Conservation (phyloP, 345 rosid genomes). For the Limnanthes douglasii region DNA sequence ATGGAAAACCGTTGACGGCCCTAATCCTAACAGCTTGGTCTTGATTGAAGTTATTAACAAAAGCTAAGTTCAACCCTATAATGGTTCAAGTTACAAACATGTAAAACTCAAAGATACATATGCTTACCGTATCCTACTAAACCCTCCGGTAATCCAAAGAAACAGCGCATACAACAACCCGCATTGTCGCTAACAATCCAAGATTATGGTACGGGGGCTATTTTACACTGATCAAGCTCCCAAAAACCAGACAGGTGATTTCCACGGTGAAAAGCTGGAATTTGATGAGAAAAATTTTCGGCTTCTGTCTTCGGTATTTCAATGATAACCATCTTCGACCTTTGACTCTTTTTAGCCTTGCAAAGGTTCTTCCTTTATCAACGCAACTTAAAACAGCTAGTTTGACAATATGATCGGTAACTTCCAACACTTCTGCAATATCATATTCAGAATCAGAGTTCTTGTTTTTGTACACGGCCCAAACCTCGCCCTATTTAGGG, state of each 20-base stretch:
- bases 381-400: constrained; percentile 13
- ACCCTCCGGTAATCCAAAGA: too few species aligned
- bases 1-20: too few species aligned
- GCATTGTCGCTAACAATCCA: too few species aligned
- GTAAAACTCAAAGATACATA: too few species aligned
- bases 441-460: constrained; percentile 14
- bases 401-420: constrained; percentile 9
- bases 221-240: too few species aligned
- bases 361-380: constrained; percentile 12
- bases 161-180: too few species aligned
- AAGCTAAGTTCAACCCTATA: too few species aligned
- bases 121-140: too few species aligned
- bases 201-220: too few species aligned
- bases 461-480: constrained; percentile 37
- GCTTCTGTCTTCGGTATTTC: constrained; percentile 17
- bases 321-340: constrained; percentile 11
- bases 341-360: constrained; percentile 15
- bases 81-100: too few species aligned
- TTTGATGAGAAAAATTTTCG: constrained; percentile 40
- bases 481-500: constrained; percentile 37
- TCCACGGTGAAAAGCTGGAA: constrained; percentile 22
- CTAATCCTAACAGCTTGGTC: too few species aligned
- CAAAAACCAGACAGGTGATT: constrained; percentile 13
- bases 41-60: too few species aligned
- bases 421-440: constrained; percentile 33